Conservation (phyloP, 805 yeast genomes). For the Wickerhamiella domercqiae region DNA sequence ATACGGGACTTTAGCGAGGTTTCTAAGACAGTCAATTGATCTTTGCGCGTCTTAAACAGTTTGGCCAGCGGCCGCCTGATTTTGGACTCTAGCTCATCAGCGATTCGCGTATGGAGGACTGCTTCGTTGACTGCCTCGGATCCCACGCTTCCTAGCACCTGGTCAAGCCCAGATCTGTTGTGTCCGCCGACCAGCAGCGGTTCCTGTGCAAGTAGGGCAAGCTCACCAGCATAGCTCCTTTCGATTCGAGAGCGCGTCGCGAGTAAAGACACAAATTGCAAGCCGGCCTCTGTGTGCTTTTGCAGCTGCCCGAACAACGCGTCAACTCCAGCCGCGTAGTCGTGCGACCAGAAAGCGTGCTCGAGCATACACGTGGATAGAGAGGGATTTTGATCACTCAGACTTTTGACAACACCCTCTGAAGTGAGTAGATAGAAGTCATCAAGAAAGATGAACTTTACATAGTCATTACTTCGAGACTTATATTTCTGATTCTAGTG, state of each 20-base stretch:
- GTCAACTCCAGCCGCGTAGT: slow-evolving; percentile 23
- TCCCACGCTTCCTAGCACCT: slow-evolving; percentile 20
- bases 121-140: slow-evolving; percentile 41
- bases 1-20: slow-evolving; percentile 33
- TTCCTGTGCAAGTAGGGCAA: slow-evolving; percentile 29
- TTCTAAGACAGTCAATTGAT: slow-evolving; percentile 43
- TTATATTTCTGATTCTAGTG: too few species aligned
- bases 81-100: slow-evolving; percentile 37
- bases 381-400: not conserved
- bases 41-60: slow-evolving; percentile 58
- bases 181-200: slow-evolving; percentile 39
- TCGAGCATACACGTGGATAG: slow-evolving; percentile 12
- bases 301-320: slow-evolving; percentile 23
- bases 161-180: not conserved
- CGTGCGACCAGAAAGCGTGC: slow-evolving; percentile 24
- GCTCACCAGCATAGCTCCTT: slow-evolving; percentile 41
- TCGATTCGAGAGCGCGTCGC: slow-evolving; percentile 53
- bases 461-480: too few species aligned
- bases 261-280: slow-evolving; percentile 45
- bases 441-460: too few species aligned
- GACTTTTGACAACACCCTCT: too few species aligned
- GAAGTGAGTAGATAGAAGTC: too few species aligned
- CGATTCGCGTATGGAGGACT: slow-evolving; percentile 37
- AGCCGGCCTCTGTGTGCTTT: slow-evolving; percentile 51
- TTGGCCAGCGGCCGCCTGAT: slow-evolving; percentile 52